These are phyloP conservation scores for Amanita polypyramis DNA, from an alignment of 768 basidiomycete genomes.

Conservation along the genomic window DNA sequence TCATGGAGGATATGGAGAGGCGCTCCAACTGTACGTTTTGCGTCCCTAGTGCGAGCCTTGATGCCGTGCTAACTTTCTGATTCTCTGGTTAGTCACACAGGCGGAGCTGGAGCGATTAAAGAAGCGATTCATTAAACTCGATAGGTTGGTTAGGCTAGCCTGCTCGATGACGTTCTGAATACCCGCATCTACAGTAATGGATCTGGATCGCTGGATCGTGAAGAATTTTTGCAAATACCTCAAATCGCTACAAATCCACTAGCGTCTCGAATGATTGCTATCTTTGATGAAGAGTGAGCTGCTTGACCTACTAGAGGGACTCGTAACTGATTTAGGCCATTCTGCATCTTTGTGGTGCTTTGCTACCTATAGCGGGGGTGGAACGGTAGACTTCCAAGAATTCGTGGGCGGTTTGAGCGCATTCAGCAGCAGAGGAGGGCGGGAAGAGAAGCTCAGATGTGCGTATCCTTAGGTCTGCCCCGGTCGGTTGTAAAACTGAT, in stretches of 20 bases:
- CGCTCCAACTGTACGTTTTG: conserved; percentile 87
- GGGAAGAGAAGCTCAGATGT: conserved; percentile 97
- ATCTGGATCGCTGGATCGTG: conserved; percentile 95
- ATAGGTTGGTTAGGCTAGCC: conserved; percentile 42
- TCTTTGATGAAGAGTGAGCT: conserved; percentile 97
- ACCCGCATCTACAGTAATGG: conserved; percentile 57
- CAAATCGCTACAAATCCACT: conserved; percentile 98
- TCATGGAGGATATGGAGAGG: conserved; percentile 97
- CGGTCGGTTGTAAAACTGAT: conserved; percentile 4
- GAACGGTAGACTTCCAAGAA: conserved; percentile 98
- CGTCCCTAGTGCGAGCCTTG: too few relatives aligned
- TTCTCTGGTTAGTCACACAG: conserved; percentile 63
- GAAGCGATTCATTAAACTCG: conserved; percentile 99
- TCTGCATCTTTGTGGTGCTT: conserved; percentile 2
- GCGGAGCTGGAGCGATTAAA: conserved; percentile 90
- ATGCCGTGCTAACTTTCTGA: neutral
- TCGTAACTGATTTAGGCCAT: neutral
- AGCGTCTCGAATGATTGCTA: conserved; percentile 96
- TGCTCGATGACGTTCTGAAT: neutral
- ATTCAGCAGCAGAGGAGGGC: conserved; percentile 91
- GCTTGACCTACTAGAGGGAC: conserved; percentile 1
- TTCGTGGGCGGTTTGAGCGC: conserved; percentile 97
- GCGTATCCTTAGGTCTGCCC: conserved; percentile 21
- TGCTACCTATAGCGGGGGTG: conserved; percentile 64
- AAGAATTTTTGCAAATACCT: conserved; percentile 98